Evolutionary conservation across 2,329 filamentous ascomycete species (phyloP), one percentile per base, ranked within the genome.

Genomic region (Dothidotthia symphoricarpi): DNA sequence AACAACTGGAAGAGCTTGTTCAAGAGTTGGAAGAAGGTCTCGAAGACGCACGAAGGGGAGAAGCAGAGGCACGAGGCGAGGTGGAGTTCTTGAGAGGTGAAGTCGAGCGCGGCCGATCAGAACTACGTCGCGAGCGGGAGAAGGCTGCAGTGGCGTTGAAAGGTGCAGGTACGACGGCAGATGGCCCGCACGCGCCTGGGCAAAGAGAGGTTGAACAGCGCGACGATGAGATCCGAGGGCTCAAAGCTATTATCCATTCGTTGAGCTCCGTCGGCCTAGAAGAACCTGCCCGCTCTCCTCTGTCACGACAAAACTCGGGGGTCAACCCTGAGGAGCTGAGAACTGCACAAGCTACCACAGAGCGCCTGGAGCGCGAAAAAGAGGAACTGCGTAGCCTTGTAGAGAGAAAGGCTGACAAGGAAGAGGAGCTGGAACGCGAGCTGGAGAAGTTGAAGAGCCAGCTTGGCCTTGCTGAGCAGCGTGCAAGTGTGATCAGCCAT

Each of bases 231-330:
- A 97, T 98, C 59, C 81, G 91, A 46, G 93, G 93, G 31, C 77
- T 98, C 49, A 98, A 97, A 69, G 91, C 93, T 28, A 97, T 98
- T 61, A 97, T 98, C 44, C 91, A 97, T 69, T 95, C 88, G 13
- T 75, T 98, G 25, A 95, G 89, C 64, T 79, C 88, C 45, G 88
- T 88, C 51, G 53, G 45, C 17, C 79, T 83, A 9, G 71, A 63
- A 17, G 61, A 66, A 14, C 59, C 59, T 24, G 47, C 45, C 3
- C 59, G 57, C 27, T 62, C 54, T 28, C 64, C 59, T 24, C 52
- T 55, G 32, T 55, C 64, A 28, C 61, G 57, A 31, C 51, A 49
- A 41, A 53, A 45, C 8, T 57, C 56, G 3, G 45, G 43, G 30
- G 56, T 43, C 28, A 65, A 60, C 13, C 46, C 60, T 3, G 71